Evolutionary conservation across 495 filamentous ascomycete species (phyloP).

Genomic region (Xylaria scruposa): DNA sequence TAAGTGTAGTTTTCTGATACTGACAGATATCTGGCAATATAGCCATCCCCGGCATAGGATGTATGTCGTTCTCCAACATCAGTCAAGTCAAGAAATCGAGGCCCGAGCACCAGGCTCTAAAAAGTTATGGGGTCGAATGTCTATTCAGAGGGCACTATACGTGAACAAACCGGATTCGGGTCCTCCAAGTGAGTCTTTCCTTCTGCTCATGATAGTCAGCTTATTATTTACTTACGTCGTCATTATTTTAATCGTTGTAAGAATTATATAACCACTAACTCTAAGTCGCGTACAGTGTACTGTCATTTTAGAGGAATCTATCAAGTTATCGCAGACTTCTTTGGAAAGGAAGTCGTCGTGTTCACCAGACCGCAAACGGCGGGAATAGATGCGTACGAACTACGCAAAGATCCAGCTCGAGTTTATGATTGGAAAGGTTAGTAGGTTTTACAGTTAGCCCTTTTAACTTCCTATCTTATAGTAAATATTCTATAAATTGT

Average conservation of each 20-base stretch:
- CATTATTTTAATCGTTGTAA: not conserved
- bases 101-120: not conserved
- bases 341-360: not conserved
- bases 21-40: not conserved
- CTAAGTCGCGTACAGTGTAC: not conserved
- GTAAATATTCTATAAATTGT: too few relatives aligned
- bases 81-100: not conserved
- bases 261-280: not conserved
- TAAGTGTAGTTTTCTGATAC: not conserved
- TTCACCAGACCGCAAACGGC: not conserved
- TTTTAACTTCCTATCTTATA: not conserved
- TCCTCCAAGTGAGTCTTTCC: not conserved
- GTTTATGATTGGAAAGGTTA: not conserved
- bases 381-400: too few relatives aligned
- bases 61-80: not conserved
- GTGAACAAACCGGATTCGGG: not conserved
- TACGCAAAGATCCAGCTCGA: not conserved
- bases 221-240: not conserved
- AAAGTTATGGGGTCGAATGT: not conserved
- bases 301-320: not conserved
- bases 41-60: not conserved
- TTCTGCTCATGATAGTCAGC: not conserved
- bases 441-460: not conserved
- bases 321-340: constrained; percentile 14
- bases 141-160: not conserved